A percentile compares a stretch with the other conserved stretches of the same genome.
Evolutionary conservation across 305 asterid species (phyloP).

Genomic region (Ajuga reptans): DNA sequence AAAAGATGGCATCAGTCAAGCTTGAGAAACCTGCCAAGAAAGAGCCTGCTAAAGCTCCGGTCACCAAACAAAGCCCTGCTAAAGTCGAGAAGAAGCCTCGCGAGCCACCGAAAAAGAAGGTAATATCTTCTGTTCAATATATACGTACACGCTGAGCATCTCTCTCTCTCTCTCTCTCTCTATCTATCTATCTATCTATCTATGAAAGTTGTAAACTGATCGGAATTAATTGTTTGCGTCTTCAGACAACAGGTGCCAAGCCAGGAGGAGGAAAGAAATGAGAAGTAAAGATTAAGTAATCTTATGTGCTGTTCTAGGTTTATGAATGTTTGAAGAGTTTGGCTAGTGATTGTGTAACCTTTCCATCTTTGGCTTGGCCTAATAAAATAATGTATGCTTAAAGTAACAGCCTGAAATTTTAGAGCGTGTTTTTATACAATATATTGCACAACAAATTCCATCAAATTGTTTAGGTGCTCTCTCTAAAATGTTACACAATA

Average conservation of each 20-base stretch:
- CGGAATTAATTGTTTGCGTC: background rate
- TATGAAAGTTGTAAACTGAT: background rate
- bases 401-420: background rate
- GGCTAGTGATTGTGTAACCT: conserved; percentile 20
- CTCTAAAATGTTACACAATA: background rate
- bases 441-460: background rate
- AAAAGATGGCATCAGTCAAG: conserved; percentile 52
- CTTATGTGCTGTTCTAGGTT: conserved; percentile 11
- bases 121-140: conserved; percentile 1
- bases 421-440: background rate
- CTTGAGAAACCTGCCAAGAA: conserved; percentile 49
- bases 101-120: conserved; percentile 52
- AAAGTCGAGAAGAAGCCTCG: conserved; percentile 49
- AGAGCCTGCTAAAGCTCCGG: conserved; percentile 37
- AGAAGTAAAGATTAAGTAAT: too few species aligned
- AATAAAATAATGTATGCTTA: conserved; percentile 21
- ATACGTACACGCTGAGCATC: background rate
- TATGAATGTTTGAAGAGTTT: conserved; percentile 19
- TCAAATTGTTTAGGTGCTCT: background rate
- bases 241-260: conserved; percentile 29
- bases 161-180: too few species aligned
- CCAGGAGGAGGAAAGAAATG: conserved; percentile 27
- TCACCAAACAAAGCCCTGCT: conserved; percentile 34
- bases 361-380: conserved; percentile 6
- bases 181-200: too few species aligned